Evolutionary conservation across 495 filamentous ascomycete genomes (phyloP).

Genomic region (Sphaerosporella brunnea): DNA sequence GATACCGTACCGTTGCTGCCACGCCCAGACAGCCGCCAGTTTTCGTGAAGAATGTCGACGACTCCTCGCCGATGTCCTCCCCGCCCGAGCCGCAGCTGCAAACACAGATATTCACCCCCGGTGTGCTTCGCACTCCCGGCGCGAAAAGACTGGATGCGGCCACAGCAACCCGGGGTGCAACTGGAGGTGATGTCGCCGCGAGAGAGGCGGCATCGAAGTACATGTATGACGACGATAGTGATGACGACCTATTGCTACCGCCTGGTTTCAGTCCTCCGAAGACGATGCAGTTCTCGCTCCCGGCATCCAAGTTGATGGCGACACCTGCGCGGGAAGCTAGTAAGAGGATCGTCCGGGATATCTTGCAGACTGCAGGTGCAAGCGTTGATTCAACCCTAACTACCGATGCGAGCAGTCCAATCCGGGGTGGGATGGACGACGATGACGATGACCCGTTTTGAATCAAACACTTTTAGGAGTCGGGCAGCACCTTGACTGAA

Average conservation of each 20-base stretch:
- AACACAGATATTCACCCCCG: conserved; percentile 8
- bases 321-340: conserved; percentile 91
- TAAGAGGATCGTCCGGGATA: conserved; percentile 76
- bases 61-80: conserved; percentile 53
- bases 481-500: not conserved
- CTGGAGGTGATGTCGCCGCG: conserved; percentile 42
- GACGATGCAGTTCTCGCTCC: conserved; percentile 91
- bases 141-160: conserved; percentile 38
- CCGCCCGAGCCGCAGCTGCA: conserved; percentile 28
- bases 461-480: too few species aligned
- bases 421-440: not conserved
- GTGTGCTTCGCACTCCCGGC: not conserved
- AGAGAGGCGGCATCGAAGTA: conserved; percentile 15
- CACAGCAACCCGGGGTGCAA: conserved; percentile 39
- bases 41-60: conserved; percentile 35
- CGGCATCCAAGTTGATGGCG: conserved; percentile 68
- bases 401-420: conserved; percentile 2
- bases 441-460: not conserved
- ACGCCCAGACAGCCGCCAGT: conserved; percentile 39
- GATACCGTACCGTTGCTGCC: conserved; percentile 28
- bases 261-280: conserved; percentile 74
- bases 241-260: conserved; percentile 36
- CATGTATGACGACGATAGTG: conserved; percentile 37
- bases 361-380: conserved; percentile 72
- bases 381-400: conserved; percentile 32